Evolutionary conservation across 208 protist species (phyloP), one percentile per base, ranked within the genome.

Genomic region (Kentomonas sorsogonicus): DNA sequence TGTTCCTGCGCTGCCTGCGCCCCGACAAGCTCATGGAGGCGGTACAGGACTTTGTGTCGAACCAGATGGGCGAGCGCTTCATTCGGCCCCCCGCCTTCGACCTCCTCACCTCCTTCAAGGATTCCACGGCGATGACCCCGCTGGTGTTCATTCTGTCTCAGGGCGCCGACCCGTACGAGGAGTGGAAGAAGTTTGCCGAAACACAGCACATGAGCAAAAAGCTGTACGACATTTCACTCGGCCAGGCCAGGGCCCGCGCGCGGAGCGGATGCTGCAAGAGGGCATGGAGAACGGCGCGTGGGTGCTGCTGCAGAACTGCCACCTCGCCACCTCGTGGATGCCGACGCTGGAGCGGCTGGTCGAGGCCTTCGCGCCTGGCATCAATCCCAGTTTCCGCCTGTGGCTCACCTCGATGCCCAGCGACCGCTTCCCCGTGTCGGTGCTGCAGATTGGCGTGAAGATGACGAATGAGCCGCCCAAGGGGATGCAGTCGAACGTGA

Each of bases 381-480:
- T 98, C 22, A 90, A 99, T 82, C 89, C 89, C 23, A 87, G 89
- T 53, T 99, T 99, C 86, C 88, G 98, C 15, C 77, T 99, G 6
- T 99, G 98, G 97, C 86, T 99, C 33, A 99, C 98, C 5, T 97
- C 95, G 31, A 98, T 99, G 94, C 98, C 98, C 0, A 97, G 79
- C 51, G 67, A 83, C 9, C 74, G 89, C 46, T 99, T 99, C 72
- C 98, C 98, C 6, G 95, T 98, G 29, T 79, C 95, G n/a, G 96
- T 99, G 48, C 78, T 99, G 53, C 97, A 99, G 76, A 98, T 97
- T 63, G 91, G 93, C 51, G 90, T 99, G 48, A 99, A 99, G 77
- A 98, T 99, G 83, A 99, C 98, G 9, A 98, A 99, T 67, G 98
- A 99, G 81, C 98, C 98, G n/a, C 98, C 98, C 16, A 97, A 97